phyloP scores from a whole-genome alignment of 2,329 filamentous ascomycete species.

The Aspergillus sp. region DNA sequence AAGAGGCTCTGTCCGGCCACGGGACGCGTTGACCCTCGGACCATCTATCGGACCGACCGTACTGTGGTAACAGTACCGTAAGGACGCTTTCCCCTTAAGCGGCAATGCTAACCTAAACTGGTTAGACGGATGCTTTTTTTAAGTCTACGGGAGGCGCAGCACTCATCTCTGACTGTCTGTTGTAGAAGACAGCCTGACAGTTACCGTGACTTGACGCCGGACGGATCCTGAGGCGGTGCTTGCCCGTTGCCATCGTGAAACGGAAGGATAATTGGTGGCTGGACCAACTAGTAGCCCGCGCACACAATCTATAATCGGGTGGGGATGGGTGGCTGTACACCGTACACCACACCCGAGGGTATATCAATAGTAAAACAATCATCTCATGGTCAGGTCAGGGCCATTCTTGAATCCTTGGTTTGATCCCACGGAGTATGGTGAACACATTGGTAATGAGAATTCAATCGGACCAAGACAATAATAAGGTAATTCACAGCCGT shows the following conservation, averaged over 20 bases:
- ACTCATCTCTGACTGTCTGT: neutral
- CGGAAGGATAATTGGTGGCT: slow-evolving; percentile 9
- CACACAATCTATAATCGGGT: slow-evolving; percentile 6
- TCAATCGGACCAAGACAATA: too few species aligned
- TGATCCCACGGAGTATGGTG: too few species aligned
- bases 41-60: neutral
- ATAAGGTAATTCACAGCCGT: too few species aligned
- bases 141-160: neutral
- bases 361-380: too few species aligned
- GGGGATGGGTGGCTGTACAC: slow-evolving; percentile 7
- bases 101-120: neutral
- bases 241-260: slow-evolving; percentile 9
- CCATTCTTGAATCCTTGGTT: too few species aligned
- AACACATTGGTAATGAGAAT: too few species aligned
- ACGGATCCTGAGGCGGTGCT: too few species aligned
- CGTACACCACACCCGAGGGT: neutral
- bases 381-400: too few species aligned
- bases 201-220: too few species aligned
- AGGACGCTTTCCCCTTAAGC: neutral
- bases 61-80: neutral
- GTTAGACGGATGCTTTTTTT: neutral
- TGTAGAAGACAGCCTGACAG: too few species aligned
- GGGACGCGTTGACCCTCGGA: neutral
- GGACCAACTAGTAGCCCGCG: neutral
- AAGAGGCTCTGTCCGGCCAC: slow-evolving; percentile 16